Conservation (phyloP, 2,329 filamentous ascomycete species). For the Colletotrichum cereale region DNA sequence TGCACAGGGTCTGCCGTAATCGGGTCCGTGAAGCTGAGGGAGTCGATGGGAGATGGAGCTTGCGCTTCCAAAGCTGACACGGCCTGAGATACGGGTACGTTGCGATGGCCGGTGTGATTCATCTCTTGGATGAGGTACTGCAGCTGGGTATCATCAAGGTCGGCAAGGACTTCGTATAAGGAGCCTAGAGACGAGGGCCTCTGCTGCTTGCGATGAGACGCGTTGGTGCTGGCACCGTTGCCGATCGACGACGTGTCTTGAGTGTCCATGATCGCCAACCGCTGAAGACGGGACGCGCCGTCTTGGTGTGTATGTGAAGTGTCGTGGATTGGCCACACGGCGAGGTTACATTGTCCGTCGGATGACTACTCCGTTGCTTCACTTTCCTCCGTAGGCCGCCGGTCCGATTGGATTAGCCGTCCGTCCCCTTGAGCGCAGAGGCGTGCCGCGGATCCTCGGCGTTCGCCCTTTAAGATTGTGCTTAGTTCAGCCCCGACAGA, state of each 20-base stretch:
- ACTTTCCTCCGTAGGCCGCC: neutral
- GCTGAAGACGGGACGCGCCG: neutral
- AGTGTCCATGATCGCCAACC: neutral
- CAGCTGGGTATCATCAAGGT: slow-evolving; percentile 37
- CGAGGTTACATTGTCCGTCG: neutral
- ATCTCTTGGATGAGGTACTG: slow-evolving; percentile 41
- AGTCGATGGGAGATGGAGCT: neutral
- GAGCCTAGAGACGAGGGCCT: slow-evolving; percentile 28
- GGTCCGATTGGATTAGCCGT: neutral
- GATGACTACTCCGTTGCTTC: neutral
- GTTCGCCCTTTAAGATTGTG: neutral
- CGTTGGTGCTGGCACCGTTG: neutral
- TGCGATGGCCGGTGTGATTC: slow-evolving; percentile 37
- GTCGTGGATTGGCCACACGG: neutral
- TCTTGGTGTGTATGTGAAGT: neutral
- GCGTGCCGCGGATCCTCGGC: neutral
- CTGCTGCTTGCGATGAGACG: slow-evolving; percentile 13
- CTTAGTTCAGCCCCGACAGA: neutral
- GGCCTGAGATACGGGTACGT: slow-evolving; percentile 35
- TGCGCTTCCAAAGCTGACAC: slow-evolving; percentile 32
- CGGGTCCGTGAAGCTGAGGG: neutral
- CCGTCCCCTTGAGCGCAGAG: neutral
- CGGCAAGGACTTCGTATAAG: slow-evolving; percentile 36
- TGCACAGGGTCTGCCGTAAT: neutral
- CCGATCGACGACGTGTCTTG: neutral